These are phyloP conservation scores for Podospora pseudopauciseta DNA, from an alignment of 495 filamentous ascomycete genomes.

Conservation along the genomic window DNA sequence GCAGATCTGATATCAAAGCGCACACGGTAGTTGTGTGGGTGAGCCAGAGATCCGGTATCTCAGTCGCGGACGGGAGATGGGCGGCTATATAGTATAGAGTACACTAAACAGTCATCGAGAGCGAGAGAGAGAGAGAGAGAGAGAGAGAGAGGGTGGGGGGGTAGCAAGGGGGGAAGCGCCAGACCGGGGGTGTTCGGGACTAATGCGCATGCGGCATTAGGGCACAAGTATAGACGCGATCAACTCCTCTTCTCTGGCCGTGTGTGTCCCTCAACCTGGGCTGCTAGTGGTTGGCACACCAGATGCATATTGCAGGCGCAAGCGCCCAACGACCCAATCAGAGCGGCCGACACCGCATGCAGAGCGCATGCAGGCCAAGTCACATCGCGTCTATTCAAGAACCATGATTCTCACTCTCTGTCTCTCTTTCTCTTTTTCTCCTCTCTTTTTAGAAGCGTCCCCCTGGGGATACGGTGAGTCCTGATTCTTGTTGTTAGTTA, in stretches of 20 bases:
- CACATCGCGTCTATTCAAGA: slow-evolving; percentile 37
- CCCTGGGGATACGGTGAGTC: neutral
- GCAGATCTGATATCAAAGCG: slow-evolving; percentile 24
- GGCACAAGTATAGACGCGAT: slow-evolving; percentile 22
- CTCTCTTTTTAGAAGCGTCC: neutral
- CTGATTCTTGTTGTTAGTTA: neutral
- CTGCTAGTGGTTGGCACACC: slow-evolving; percentile 19
- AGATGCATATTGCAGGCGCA: slow-evolving; percentile 32
- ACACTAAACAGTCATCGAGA: slow-evolving; percentile 30
- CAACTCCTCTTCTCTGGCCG: slow-evolving; percentile 7
- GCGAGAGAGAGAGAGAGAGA: neutral
- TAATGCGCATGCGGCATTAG: slow-evolving; percentile 9
- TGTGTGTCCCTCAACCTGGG: neutral
- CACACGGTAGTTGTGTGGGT: slow-evolving; percentile 3
- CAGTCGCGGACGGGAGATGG: slow-evolving; percentile 20
- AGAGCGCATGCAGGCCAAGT: slow-evolving; percentile 27
- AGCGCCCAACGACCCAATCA: slow-evolving; percentile 31
- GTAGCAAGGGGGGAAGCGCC: slow-evolving; percentile 19
- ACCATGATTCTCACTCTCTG: neutral
- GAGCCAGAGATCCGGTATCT: slow-evolving; percentile 21
- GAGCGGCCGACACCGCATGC: neutral
- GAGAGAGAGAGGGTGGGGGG: neutral
- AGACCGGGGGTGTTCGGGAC: slow-evolving; percentile 8
- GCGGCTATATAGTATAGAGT: slow-evolving; percentile 33
- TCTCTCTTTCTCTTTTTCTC: neutral